These are phyloP conservation scores for Colletotrichum sp. DNA, from an alignment of 2,329 filamentous ascomycete genomes.

Conservation along the genomic window DNA sequence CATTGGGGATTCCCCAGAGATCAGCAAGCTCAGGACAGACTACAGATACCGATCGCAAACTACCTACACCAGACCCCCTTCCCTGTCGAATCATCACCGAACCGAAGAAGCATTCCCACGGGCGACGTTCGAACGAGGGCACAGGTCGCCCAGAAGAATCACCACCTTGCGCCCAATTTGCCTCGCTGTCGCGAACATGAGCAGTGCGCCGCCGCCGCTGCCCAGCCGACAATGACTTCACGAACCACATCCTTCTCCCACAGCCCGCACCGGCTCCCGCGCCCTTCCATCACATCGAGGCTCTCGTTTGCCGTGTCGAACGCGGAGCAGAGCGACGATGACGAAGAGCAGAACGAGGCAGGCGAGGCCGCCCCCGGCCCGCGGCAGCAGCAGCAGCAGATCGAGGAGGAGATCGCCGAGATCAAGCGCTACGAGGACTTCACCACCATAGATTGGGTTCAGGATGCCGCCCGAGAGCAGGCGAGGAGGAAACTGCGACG, in stretches of 20 bases:
- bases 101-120: neutral
- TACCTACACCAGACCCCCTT: neutral
- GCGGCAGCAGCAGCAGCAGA: constrained; percentile 61
- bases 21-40: neutral
- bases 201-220: constrained; percentile 27
- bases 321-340: constrained; percentile 66
- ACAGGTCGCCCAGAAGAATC: neutral
- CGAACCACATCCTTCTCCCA: constrained; percentile 61
- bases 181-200: constrained; percentile 39
- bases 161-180: neutral
- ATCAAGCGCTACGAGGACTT: constrained; percentile 99
- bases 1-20: neutral
- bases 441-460: constrained; percentile 98
- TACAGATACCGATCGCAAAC: neutral
- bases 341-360: constrained; percentile 35
- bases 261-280: constrained; percentile 34
- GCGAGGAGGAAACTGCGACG: constrained; percentile 78
- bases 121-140: neutral
- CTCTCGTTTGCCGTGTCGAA: constrained; percentile 72
- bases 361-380: constrained; percentile 21
- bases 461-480: constrained; percentile 93
- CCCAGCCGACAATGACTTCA: constrained; percentile 48
- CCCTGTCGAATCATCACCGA: neutral
- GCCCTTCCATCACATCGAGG: constrained; percentile 67
- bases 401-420: constrained; percentile 94